Evolutionary conservation across 2,329 filamentous ascomycete species (phyloP).

Genomic region (Monilinia aucupariae): DNA sequence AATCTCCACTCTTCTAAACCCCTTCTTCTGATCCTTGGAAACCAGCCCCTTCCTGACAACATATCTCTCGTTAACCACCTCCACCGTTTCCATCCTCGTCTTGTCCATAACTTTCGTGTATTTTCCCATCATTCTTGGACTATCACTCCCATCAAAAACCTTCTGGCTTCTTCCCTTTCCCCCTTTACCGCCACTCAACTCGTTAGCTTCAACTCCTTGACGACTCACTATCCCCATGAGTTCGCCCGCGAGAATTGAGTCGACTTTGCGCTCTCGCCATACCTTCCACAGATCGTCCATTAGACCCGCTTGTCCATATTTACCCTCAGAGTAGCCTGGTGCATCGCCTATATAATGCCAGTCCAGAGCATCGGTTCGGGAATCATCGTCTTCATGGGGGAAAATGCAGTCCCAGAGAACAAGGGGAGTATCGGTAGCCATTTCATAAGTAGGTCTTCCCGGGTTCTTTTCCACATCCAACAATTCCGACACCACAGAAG

Average conservation of each 20-base stretch:
- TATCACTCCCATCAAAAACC: constrained; percentile 53
- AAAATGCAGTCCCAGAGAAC: constrained; percentile 97
- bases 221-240: constrained; percentile 59
- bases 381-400: constrained; percentile 45
- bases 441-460: constrained; percentile 76
- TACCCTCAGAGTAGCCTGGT: constrained; percentile 47
- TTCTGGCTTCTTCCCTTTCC: constrained; percentile 33
- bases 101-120: constrained; percentile 53
- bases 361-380: constrained; percentile 54
- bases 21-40: constrained; percentile 12
- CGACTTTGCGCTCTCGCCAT: constrained; percentile 82
- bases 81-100: constrained; percentile 44
- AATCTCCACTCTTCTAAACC: constrained; percentile 8
- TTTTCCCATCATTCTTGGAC: constrained; percentile 44
- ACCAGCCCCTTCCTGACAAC: constrained; percentile 55
- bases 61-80: constrained; percentile 56
- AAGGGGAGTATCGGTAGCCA: constrained; percentile 83
- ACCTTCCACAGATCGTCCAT: constrained; percentile 73
- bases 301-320: constrained; percentile 60
- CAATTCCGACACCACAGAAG: constrained; percentile 66
- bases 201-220: constrained; percentile 34
- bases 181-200: constrained; percentile 36
- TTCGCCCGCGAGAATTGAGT: constrained; percentile 74
- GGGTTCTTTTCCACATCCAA: constrained; percentile 69
- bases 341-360: constrained; percentile 80